Evolutionary conservation across 2,329 filamentous ascomycete species (phyloP).

Genomic region (Fusarium bactridioides): DNA sequence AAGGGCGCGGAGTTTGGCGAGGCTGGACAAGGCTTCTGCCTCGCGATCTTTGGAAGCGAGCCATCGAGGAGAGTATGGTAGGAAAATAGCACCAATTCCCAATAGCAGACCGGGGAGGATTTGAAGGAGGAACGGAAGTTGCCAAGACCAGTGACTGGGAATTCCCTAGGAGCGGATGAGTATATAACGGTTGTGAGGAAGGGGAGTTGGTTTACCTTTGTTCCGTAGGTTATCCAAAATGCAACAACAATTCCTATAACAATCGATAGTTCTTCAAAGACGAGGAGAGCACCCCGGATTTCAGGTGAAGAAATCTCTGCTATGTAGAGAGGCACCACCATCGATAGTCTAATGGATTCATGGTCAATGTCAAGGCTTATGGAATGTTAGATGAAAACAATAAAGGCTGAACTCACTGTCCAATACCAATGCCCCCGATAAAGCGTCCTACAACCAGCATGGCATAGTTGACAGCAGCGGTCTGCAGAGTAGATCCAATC

Average conservation of each 20-base stretch:
- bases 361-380: neutral
- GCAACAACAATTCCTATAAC: constrained; percentile 44
- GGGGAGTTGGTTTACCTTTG: constrained; percentile 6
- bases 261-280: constrained; percentile 50
- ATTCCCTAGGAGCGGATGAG: constrained; percentile 15
- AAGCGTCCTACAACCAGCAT: constrained; percentile 54
- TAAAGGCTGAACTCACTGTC: constrained; percentile 12
- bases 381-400: fast-evolving
- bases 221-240: constrained; percentile 46
- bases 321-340: constrained; percentile 53
- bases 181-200: fast-evolving
- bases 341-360: constrained; percentile 32
- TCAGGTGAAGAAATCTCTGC: constrained; percentile 58
- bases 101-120: constrained; percentile 40
- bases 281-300: constrained; percentile 56
- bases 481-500: constrained; percentile 55
- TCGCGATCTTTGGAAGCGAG: constrained; percentile 39
- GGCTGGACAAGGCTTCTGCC: constrained; percentile 33
- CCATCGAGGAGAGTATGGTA: constrained; percentile 43
- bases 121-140: constrained; percentile 43
- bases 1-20: constrained; percentile 37
- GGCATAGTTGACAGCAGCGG: constrained; percentile 49
- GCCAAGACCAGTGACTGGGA: constrained; percentile 39
- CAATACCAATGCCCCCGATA: constrained; percentile 54
- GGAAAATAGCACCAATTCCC: constrained; percentile 35